Conservation (phyloP, 495 filamentous ascomycete genomes). For the Cercophora sp. region DNA sequence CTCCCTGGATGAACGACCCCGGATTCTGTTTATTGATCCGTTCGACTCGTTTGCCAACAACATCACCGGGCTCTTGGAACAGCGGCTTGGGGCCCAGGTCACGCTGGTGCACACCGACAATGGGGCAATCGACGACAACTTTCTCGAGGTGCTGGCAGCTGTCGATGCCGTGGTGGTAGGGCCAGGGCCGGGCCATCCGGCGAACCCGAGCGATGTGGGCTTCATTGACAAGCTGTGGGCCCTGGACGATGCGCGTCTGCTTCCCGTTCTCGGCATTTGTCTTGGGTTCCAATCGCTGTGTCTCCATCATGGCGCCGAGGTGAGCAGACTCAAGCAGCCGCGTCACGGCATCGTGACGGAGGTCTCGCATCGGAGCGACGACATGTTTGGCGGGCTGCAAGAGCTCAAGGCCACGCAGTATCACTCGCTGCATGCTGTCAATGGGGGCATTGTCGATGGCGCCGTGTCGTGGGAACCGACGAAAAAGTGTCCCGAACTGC, state of each 20-base stretch:
- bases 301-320: not conserved
- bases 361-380: not conserved
- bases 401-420: not conserved
- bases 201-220: not conserved
- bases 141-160: not conserved
- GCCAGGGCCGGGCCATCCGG: not conserved
- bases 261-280: not conserved
- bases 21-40: not conserved
- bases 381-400: not conserved
- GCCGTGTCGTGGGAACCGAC: not conserved
- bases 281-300: not conserved
- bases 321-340: not conserved
- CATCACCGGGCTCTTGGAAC: not conserved
- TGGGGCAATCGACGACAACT: not conserved
- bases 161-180: not conserved
- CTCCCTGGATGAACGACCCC: not conserved
- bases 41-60: conserved; percentile 2
- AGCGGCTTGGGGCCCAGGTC: not conserved
- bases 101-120: not conserved
- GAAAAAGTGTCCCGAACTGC: not conserved
- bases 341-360: not conserved
- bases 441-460: not conserved
- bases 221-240: conserved; percentile 1
- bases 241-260: not conserved
- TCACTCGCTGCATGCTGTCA: not conserved